Evolutionary conservation across 1,284 basidiomycete genomes (phyloP), one percentile per base, ranked within the genome.

Genomic region (Amylostereum chailletii): DNA sequence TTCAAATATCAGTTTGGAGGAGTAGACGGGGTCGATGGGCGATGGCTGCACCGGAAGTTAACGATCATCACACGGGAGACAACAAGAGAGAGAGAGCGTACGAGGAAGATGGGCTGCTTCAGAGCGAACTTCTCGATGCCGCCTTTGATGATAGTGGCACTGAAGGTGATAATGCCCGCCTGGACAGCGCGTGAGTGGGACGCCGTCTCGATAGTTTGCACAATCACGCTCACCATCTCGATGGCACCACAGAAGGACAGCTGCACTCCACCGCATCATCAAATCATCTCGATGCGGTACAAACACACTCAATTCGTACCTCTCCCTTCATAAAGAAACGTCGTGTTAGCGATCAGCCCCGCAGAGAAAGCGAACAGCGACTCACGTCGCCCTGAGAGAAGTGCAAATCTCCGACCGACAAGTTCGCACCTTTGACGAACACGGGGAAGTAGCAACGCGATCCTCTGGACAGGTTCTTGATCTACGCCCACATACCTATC

Each of bases 321-420:
- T 87, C 84, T 53, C 84, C 80, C 79, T 81, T 48, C 7, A 26
- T 19, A 46, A 36, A 2, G 29, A 0, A 6, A 9, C 3, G 3
- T 19, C 19, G 9, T n/a, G 34, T 42, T 6, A n/a, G 31, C 5
- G 9, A 36, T 6, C 10, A 29, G 5, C 4, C 42, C 26, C 26
- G 37, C 42, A 26, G 33, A 50, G 33, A 0, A 40, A 19, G 27
- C 40, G 26, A 4, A 30, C 26, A 31, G 33, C 42, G 3, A 64
- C 75, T 58, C 56, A 82, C 84, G 69, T 90, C 87, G 31, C 84
- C 86, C 64, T 90, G 86, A 33, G 83, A 86, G 66, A 90, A 90
- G 61, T 91, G 87, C 34, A 89, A 65, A 60, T 90, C 88, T 2
- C 88, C 88, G 19, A 90, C 79, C 0, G 85, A 86, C 4, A 90